phyloP scores from a whole-genome alignment of 2,329 filamentous ascomycete species.

The Exophiala sp. region DNA sequence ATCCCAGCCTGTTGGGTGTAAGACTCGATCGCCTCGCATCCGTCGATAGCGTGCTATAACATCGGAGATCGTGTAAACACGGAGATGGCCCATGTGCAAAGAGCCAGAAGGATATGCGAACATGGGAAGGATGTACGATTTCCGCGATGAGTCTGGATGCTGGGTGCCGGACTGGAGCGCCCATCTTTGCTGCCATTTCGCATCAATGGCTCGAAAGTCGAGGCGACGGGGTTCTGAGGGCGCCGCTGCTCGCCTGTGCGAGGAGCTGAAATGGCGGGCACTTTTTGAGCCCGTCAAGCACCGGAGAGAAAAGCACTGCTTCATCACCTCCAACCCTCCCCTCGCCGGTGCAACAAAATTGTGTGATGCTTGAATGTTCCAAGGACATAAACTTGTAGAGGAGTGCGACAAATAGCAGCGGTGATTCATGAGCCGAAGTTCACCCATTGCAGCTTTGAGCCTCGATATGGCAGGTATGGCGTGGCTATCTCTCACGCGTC shows the following conservation, averaged over 20 bases:
- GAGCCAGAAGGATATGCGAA: constrained; percentile 88
- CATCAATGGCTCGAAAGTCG: constrained; percentile 47
- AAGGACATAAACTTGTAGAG: no score
- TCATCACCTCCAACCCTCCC: constrained; percentile 18
- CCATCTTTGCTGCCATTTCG: constrained; percentile 56
- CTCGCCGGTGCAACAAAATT: constrained; percentile 1
- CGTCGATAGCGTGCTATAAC: constrained; percentile 72
- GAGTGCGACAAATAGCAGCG: neutral
- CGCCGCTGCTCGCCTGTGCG: constrained; percentile 1
- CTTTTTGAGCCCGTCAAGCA: constrained; percentile 3
- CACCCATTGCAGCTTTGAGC: no score
- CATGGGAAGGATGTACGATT: constrained; percentile 77
- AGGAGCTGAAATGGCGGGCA: constrained; percentile 11
- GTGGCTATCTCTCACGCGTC: no score
- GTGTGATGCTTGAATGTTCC: neutral
- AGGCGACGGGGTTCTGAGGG: constrained; percentile 27
- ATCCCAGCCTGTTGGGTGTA: constrained; percentile 94
- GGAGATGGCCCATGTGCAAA: constrained; percentile 80
- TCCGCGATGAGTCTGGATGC: constrained; percentile 30
- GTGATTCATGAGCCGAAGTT: no score
- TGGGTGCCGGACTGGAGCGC: constrained; percentile 10
- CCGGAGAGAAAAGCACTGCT: neutral
- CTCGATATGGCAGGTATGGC: no score
- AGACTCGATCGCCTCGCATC: constrained; percentile 69
- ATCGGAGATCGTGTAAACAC: constrained; percentile 88